A percentile compares a stretch with the other conserved stretches of the same genome.
Conservation (phyloP, 495 filamentous ascomycete genomes). For the Paragyromitra xinjiangensis region DNA sequence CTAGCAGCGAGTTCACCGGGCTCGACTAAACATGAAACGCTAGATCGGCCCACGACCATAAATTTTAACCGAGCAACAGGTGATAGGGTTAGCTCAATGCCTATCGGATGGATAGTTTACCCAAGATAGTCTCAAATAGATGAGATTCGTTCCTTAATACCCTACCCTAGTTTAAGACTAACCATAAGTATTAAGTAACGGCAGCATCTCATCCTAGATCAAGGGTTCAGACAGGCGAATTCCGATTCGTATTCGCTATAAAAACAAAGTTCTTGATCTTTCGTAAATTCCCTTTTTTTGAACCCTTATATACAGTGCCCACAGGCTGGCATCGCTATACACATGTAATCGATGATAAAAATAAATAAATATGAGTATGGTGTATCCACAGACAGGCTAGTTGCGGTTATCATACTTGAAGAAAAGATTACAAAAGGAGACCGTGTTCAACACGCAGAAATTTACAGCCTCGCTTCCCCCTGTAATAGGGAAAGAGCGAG, state of each 20-base stretch:
- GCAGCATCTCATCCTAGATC: background rate
- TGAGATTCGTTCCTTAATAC: conserved; percentile 8
- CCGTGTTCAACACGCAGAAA: conserved; percentile 33
- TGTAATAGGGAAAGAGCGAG: background rate
- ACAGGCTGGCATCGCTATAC: background rate
- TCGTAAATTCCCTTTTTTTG: background rate
- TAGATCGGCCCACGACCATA: conserved; percentile 4
- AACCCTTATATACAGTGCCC: conserved; percentile 19
- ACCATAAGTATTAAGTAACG: background rate
- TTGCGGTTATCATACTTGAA: background rate
- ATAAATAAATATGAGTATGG: background rate
- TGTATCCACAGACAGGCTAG: conserved; percentile 3
- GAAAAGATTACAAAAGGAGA: background rate
- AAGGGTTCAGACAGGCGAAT: background rate
- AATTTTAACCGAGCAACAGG: background rate
- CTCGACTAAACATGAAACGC: conserved; percentile 8
- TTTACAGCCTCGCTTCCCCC: conserved; percentile 16
- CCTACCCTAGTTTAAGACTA: conserved; percentile 4
- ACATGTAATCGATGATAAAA: background rate
- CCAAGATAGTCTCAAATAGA: background rate
- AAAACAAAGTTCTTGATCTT: background rate
- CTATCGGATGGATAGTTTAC: background rate
- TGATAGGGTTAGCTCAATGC: background rate
- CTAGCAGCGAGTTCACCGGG: background rate
- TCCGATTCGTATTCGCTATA: background rate